Percentiles rank a stretch among this genome's conserved stretches.
These are phyloP conservation scores for Yamadazyma spencermartinsiae DNA, from an alignment of 1,139 yeast genomes.

Conservation along the genomic window DNA sequence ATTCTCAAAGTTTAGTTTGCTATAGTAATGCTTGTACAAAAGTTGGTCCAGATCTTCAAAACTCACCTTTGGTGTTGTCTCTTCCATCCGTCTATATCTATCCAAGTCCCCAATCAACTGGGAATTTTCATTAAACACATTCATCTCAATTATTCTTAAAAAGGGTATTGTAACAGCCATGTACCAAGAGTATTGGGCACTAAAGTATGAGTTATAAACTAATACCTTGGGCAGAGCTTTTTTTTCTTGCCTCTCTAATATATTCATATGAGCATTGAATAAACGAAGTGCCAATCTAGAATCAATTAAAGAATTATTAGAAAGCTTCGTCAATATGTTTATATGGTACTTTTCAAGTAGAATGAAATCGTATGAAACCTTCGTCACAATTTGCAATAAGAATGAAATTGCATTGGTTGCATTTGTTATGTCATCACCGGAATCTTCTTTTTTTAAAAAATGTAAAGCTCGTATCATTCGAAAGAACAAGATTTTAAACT, in stretches of 20 bases:
- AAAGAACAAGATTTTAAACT: slow-evolving; percentile 27
- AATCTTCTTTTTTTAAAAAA: slow-evolving; percentile 30
- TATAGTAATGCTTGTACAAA: slow-evolving; percentile 26
- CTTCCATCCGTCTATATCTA: slow-evolving; percentile 17
- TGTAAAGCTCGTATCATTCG: slow-evolving; percentile 29
- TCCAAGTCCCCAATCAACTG: slow-evolving; percentile 18
- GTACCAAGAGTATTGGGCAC: slow-evolving; percentile 42
- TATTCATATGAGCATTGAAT: slow-evolving; percentile 18
- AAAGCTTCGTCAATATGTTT: slow-evolving; percentile 38
- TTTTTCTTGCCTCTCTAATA: slow-evolving; percentile 2
- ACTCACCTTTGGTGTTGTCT: slow-evolving; percentile 16
- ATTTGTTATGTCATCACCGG: slow-evolving; percentile 25
- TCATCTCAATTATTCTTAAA: slow-evolving; percentile 36
- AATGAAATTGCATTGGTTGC: slow-evolving; percentile 19
- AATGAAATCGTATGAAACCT: slow-evolving; percentile 42
- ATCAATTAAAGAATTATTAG: slow-evolving; percentile 35
- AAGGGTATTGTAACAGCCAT: slow-evolving; percentile 40
- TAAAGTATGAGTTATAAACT: slow-evolving; percentile 34
- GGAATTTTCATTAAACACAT: slow-evolving; percentile 30
- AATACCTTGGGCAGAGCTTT: slow-evolving; percentile 30
- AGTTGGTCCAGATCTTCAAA: slow-evolving; percentile 28
- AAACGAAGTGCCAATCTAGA: slow-evolving; percentile 22
- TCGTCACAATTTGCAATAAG: slow-evolving; percentile 33
- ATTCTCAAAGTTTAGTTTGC: slow-evolving; percentile 27
- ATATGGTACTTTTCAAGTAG: slow-evolving; percentile 43